Evolutionary conservation across 2,329 filamentous ascomycete genomes (phyloP).

Genomic region (Colletotrichum eleusines): DNA sequence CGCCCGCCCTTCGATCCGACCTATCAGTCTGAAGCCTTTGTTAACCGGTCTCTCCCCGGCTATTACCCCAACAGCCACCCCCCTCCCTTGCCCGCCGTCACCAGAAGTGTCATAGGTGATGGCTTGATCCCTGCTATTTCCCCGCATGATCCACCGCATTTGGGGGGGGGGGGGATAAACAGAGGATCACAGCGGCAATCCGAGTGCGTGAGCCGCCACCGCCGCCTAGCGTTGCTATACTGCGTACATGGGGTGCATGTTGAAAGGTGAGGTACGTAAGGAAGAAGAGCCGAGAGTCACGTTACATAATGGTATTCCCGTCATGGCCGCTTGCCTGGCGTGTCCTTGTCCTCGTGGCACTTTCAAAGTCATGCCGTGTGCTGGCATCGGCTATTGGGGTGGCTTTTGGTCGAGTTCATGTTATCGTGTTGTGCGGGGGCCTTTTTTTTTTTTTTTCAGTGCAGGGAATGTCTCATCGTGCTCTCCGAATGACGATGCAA

Average conservation of each 20-base stretch:
- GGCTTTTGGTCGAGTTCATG: not conserved
- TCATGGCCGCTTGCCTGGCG: not conserved
- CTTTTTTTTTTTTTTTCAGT: too few species aligned
- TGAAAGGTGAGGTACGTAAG: not conserved
- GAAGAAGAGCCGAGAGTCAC: not conserved
- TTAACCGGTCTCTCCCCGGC: not conserved
- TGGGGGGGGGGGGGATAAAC: too few species aligned
- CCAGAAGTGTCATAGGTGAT: not conserved
- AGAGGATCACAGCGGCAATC: not conserved
- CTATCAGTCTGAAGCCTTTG: constrained; percentile 6
- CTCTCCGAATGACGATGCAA: not conserved
- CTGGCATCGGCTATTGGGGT: not conserved
- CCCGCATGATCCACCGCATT: constrained; percentile 26
- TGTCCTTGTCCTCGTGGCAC: not conserved
- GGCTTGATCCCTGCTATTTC: constrained; percentile 11
- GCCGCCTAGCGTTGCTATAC: constrained; percentile 9
- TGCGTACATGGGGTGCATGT: not conserved
- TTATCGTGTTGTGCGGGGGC: not conserved
- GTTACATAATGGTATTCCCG: constrained; percentile 5
- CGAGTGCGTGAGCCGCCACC: not conserved
- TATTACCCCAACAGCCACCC: constrained; percentile 1
- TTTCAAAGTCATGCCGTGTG: not conserved
- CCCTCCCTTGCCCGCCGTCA: not conserved
- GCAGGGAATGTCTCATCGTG: not conserved
- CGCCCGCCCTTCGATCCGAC: not conserved